Evolutionary conservation across 2,329 filamentous ascomycete genomes (phyloP), one percentile per base, ranked within the genome.

Genomic region (Neopestalotiopsis sp.): DNA sequence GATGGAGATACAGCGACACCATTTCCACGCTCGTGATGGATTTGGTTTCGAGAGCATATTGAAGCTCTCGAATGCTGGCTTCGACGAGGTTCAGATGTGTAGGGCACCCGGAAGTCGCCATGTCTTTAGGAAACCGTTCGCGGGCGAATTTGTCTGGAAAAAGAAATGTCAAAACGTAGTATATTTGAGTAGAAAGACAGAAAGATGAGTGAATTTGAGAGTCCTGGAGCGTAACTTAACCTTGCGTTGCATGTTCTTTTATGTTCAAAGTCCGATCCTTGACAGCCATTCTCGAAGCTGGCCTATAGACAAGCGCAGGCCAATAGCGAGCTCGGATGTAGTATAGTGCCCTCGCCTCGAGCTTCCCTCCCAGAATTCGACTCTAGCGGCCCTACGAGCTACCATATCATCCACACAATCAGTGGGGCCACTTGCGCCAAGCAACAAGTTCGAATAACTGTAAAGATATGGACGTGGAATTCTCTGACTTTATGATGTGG

Each of bases 21-120:
- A 88, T 74, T 20, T 84, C 83, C 56, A 85, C 83, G 67, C 81
- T 83, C 17, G 81, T 84, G 38, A 82, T 74, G 13, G 71, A 68
- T 40, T 83, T 81, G 4, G 76, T 73, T 14, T 75, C 71, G 12
- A 88, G 79, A 24, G 84, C 85, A 58, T 76, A 60, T 62, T 80
- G 76, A 1, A 87, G 79, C 40, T 84, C 81, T 4, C 77, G 73
- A 62, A 87, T 85, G 68, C 12, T 32, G 7, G 64, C 64, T n/a
- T 66, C 64, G 1, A 66, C 49, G 0, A 66, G 14, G 32, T 57
- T 66, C 17, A 52, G 3, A 52, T 24, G 45, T n/a, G n/a, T 52
- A 1, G 45, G 45, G 5, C 4, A 52, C 17, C n/a, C n/a, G 45
- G 34, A 42, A 12, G 17, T 49, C 4, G 64, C 45, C 64, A 66